Base-by-base conservation (phyloP, 2,329 filamentous ascomycete species). In the Apiospora kogelbergensis region DNA sequence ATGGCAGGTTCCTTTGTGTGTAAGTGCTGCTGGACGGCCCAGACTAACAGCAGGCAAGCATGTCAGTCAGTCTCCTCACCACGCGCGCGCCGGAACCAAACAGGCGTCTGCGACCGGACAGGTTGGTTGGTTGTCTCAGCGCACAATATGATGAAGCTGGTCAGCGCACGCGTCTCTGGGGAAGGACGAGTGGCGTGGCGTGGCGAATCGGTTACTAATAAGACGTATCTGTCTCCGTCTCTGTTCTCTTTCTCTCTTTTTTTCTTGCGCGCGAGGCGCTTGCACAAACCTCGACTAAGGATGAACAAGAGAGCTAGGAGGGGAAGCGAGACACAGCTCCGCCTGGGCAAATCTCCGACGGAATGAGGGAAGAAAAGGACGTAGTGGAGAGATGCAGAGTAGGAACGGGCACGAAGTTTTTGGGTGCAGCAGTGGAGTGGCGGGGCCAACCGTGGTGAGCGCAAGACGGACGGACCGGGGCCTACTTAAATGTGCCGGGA, bases 391-490 rank as follows among this genome's bases (percentile, higher is more conserved):
- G 68, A 41, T 40, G 41, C 53, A 60, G 53, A 60, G 53, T 60
- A 60, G 53, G 53, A 60, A 37, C 53, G 17, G 67, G 69, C 30
- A 69, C 37, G 68, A 69, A 65, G 66, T 60, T 66, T 66, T 65
- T 68, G 60, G 60, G 63, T 69, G 65, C 60, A 63, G 53, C 20
- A n/a, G 53, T 37, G 53, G 26, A 45, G 37, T 67, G 66, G 70
- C 68, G 70, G 70, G 68, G 70, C 69, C 65, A 71, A 67, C 68
- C 68, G 70, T 67, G 40, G 48, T 37, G 37, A 33, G 66, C 48
- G 42, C 24, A 33, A 68, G 37, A 66, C 45, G 40, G 40, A 69
- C 57, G 66, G 64, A 37, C 46, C 67, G 68, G 53, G 48, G 53
- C 66, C 57, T 37, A 37, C 26, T 67, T 45, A 69, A 69, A 67